Evolutionary conservation across 192 early-diverging fungal species (phyloP), one percentile per base, ranked within the genome.

Genomic region (Backusella psychrophila): DNA sequence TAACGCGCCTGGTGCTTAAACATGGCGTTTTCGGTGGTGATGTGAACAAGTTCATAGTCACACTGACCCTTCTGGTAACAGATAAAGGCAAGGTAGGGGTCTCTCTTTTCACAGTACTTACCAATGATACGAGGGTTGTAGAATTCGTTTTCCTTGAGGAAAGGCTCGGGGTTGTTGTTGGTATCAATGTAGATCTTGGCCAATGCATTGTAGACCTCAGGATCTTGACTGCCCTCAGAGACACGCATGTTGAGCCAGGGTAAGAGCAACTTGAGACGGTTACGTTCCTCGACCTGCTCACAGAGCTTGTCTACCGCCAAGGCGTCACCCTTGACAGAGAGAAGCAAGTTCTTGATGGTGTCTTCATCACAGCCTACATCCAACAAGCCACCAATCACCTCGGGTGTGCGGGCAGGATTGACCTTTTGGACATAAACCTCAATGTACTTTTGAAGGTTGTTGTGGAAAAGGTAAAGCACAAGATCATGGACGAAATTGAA

Each of bases 391-490:
- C 97, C 98, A 74, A 99, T 89, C 36, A 99, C 98, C 68, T 93
- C 90, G 38, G 98, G 97, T 41, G 97, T 94, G 71, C 98, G 95
- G 34, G 89, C 78, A 6, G 98, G 88, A 83, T 99, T 99, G 71
- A 99, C 97, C 79, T 96, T 97, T 78, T 99, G 98, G n/a, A 99
- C 98, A 78, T 99, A 99, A 21, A 97, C 93, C 85, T 98, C 98
- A 80, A 99, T 98, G 86, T 95, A 98, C 87, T 97, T 96, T 83
- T 88, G 92, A 78, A 95, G 81, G 72, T 93, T 92, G 85, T 96
- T 96, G 73, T 97, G 95, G 87, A 98, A 98, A 80, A 99, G 85
- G 67, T 95, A 97, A 38, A 99, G 89, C 7, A 99, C 95, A 33
- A 99, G 86, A 75, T 99, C 98, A 77, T 99, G 97, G 42, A 99